Percentiles rank a stretch among this genome's conserved stretches.
These are phyloP conservation scores for Lepiota venenata DNA, from an alignment of 768 basidiomycete genomes.

Conservation along the genomic window DNA sequence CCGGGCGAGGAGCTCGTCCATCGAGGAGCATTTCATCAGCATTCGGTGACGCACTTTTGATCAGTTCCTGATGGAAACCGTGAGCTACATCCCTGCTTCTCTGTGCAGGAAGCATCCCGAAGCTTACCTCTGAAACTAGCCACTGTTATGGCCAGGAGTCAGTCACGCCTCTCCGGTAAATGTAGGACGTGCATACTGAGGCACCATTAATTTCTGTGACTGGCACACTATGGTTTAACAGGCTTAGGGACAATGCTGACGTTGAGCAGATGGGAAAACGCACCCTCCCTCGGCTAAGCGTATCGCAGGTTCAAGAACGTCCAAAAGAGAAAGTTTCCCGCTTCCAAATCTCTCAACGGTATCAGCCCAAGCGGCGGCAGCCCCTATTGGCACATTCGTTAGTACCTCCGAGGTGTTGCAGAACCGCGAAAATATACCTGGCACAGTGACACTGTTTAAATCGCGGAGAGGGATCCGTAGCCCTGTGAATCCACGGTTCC, in stretches of 20 bases:
- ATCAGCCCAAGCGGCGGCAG: constrained; percentile 95
- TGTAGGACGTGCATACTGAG: constrained; percentile 33
- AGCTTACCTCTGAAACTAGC: constrained; percentile 52
- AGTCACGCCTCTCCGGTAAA: not conserved
- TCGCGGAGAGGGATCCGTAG: constrained; percentile 70
- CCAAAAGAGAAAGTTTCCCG: constrained; percentile 56
- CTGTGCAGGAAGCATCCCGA: not conserved
- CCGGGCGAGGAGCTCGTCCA: constrained; percentile 79
- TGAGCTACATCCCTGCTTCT: not conserved
- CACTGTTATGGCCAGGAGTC: constrained; percentile 33
- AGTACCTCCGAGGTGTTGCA: not conserved
- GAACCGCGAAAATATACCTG: constrained; percentile 36
- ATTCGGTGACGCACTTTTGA: constrained; percentile 84
- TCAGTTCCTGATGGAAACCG: constrained; percentile 39
- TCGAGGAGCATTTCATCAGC: constrained; percentile 84
- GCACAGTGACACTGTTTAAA: constrained; percentile 90
- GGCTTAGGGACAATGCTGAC: not conserved
- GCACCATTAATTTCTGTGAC: constrained; percentile 79
- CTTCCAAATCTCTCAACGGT: constrained; percentile 82
- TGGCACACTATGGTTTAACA: constrained; percentile 56
- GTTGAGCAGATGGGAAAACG: constrained; percentile 12
- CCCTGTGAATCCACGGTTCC: constrained; percentile 64
- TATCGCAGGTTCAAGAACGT: constrained; percentile 87
- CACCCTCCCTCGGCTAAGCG: constrained; percentile 90
- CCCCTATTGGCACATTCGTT: constrained; percentile 42